Percentiles rank a stretch among this genome's conserved stretches.
These are phyloP conservation scores for Ophiocordyceps polyrhachis-furcata DNA, from an alignment of 2,329 filamentous ascomycete species.

Conservation along the genomic window DNA sequence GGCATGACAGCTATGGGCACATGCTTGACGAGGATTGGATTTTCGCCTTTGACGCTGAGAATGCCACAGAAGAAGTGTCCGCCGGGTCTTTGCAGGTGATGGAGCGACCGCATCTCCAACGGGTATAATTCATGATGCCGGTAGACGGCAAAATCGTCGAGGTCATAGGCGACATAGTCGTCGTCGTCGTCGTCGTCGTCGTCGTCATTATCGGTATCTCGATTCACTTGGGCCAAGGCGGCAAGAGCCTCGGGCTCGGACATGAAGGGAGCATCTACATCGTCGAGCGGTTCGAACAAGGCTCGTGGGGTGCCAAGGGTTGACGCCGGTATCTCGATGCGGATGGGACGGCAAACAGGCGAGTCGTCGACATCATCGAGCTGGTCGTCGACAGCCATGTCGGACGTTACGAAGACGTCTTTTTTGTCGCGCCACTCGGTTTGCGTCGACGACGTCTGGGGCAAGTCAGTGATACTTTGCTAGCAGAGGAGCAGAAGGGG, in stretches of 20 bases:
- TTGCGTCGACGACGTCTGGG: not conserved
- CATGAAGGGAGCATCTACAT: conserved; percentile 6
- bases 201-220: not conserved
- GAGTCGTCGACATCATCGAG: not conserved
- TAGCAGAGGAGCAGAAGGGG: not conserved
- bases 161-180: conserved; percentile 26
- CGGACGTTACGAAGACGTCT: not conserved
- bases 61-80: conserved; percentile 41
- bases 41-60: conserved; percentile 26
- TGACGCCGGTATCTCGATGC: conserved; percentile 11
- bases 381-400: not conserved
- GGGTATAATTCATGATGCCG: conserved; percentile 16
- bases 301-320: conserved; percentile 11
- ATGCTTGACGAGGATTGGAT: conserved; percentile 29
- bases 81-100: conserved; percentile 26
- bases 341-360: not conserved
- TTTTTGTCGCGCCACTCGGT: not conserved
- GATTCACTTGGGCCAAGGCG: conserved; percentile 2
- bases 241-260: conserved; percentile 6
- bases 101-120: conserved; percentile 34
- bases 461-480: not conserved
- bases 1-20: conserved; percentile 40
- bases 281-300: conserved; percentile 14
- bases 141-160: conserved; percentile 43
- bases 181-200: conserved; percentile 1